Conservation (phyloP, 2,329 filamentous ascomycete species). For the Scedosporium aurantiacum region DNA sequence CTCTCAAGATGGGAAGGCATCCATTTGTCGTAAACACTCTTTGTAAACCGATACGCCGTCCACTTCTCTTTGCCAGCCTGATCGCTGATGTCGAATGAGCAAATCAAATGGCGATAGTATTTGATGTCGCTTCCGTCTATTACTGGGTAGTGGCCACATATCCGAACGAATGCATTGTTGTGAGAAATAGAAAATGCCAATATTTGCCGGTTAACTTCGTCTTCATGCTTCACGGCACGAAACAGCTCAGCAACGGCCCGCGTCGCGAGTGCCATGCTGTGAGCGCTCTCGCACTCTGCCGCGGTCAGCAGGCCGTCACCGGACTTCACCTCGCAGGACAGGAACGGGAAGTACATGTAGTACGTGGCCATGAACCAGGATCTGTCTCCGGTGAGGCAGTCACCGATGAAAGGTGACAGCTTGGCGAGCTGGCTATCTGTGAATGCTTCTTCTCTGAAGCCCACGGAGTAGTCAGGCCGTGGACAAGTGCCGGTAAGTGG, state of each 20-base stretch:
- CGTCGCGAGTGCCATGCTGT: conserved; percentile 29
- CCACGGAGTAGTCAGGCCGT: no score
- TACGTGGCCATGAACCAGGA: conserved; percentile 34
- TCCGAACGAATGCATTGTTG: no score
- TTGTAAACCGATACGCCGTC: no score
- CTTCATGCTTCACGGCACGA: conserved; percentile 20
- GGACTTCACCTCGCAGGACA: conserved; percentile 37
- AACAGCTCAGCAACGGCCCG: conserved; percentile 28
- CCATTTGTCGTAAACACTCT: no score
- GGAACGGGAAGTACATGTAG: conserved; percentile 37
- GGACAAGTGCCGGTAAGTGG: no score
- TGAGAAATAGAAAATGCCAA: conserved; percentile 32
- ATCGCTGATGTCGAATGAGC: no score
- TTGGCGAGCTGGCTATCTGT: conserved; percentile 26
- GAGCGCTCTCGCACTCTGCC: conserved; percentile 27
- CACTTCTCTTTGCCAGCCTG: no score
- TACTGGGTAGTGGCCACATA: no score
- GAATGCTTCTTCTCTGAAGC: background rate
- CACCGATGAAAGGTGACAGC: conserved; percentile 25
- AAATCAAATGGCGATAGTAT: no score
- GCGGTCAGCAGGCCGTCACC: conserved; percentile 23
- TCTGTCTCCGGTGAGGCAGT: conserved; percentile 19
- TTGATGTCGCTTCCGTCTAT: no score
- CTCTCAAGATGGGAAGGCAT: no score
- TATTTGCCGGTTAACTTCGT: conserved; percentile 28